Evolutionary conservation across 2,329 filamentous ascomycete species (phyloP).

Genomic region (Neocatenulostroma microsporum): DNA sequence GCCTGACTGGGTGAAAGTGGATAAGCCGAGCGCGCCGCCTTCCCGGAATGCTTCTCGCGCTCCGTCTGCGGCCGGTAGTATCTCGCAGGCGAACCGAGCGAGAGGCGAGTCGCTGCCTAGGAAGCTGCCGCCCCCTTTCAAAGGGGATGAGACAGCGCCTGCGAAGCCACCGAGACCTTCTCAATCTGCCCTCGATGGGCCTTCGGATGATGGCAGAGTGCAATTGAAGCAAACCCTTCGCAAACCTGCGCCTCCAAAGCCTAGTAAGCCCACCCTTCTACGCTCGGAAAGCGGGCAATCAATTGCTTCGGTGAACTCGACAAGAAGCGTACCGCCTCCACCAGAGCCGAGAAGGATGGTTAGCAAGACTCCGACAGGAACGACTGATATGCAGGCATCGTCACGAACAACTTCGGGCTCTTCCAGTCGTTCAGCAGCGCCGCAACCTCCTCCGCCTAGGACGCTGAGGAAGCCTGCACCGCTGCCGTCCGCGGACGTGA

Average conservation of each 20-base stretch:
- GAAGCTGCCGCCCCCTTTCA: conserved; percentile 13
- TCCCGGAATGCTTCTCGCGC: conserved; percentile 13
- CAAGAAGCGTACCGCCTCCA: conserved; percentile 15
- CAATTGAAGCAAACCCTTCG: conserved; percentile 22
- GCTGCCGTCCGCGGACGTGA: conserved; percentile 2
- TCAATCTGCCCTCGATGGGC: conserved; percentile 6
- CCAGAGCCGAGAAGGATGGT: conserved; percentile 15
- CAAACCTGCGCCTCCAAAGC: conserved; percentile 30
- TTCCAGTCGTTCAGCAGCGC: neutral
- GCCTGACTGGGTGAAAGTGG: conserved; percentile 68
- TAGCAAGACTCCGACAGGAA: neutral
- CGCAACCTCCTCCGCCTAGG: conserved; percentile 15
- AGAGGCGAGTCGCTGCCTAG: conserved; percentile 8
- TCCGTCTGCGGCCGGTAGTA: too few relatives aligned
- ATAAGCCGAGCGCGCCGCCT: conserved; percentile 21
- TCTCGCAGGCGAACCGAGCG: too few relatives aligned
- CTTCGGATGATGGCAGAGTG: conserved; percentile 8
- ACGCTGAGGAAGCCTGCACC: conserved; percentile 16
- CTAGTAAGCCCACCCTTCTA: conserved; percentile 27
- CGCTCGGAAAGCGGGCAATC: conserved; percentile 21
- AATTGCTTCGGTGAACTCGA: conserved; percentile 9
- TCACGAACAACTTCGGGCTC: neutral
- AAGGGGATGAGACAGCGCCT: conserved; percentile 3
- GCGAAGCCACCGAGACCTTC: conserved; percentile 7
- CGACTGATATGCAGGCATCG: neutral